phyloP scores from a whole-genome alignment of 805 yeast genomes.

The Zygoascus ofunaensis region DNA sequence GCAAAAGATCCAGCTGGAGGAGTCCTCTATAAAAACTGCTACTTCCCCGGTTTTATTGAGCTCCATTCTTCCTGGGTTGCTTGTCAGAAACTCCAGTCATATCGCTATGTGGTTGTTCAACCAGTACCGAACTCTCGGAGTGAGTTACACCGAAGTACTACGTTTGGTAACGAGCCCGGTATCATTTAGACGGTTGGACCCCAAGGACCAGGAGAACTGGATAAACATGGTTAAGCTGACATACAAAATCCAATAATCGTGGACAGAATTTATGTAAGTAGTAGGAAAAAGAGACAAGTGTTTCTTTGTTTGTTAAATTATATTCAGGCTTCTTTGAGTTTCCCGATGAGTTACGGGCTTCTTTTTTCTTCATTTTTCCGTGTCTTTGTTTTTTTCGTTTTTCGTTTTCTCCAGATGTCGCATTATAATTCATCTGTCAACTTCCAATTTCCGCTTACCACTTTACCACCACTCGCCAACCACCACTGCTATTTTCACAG shows the following conservation, averaged over 20 bases:
- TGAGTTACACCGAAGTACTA: not conserved
- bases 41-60: conserved; percentile 1
- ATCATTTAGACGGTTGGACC: not conserved
- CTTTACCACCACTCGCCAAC: not conserved
- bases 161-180: not conserved
- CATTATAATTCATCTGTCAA: too few relatives aligned
- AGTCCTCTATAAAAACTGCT: conserved; percentile 14
- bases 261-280: not conserved
- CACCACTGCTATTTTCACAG: not conserved
- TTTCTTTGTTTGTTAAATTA: too few relatives aligned
- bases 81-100: not conserved
- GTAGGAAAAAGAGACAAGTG: too few relatives aligned
- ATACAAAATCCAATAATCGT: not conserved
- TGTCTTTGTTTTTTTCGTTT: too few relatives aligned
- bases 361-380: too few relatives aligned
- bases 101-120: conserved; percentile 7
- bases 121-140: conserved; percentile 6
- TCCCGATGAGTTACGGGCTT: too few relatives aligned
- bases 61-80: conserved; percentile 7
- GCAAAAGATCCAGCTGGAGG: conserved; percentile 10
- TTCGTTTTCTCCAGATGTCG: too few relatives aligned
- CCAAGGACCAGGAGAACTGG: not conserved
- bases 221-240: not conserved
- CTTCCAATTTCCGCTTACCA: not conserved
- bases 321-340: too few relatives aligned